phyloP scores from a whole-genome alignment of 2,329 filamentous ascomycete genomes.

The Diaporthe capsici region DNA sequence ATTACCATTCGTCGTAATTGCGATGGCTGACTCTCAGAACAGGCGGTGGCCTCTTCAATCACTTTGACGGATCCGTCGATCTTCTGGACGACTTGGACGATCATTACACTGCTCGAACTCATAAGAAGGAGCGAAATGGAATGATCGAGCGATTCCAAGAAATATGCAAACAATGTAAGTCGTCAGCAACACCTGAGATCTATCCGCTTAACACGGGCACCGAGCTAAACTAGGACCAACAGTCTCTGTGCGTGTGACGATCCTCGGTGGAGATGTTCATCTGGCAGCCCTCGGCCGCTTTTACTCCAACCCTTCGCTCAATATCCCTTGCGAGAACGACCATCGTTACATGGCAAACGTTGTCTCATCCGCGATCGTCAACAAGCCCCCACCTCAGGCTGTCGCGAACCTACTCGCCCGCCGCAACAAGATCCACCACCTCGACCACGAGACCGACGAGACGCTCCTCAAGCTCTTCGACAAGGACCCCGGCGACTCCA shows the following conservation, averaged over 20 bases:
- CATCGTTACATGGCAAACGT: constrained; percentile 97
- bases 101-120: constrained; percentile 92
- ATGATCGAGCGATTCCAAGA: constrained; percentile 87
- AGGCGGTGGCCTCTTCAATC: constrained; percentile 89
- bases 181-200: too few relatives aligned
- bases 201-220: fast-evolving
- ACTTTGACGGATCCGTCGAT: constrained; percentile 94
- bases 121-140: constrained; percentile 88
- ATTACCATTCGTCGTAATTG: neutral
- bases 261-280: constrained; percentile 94
- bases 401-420: constrained; percentile 93
- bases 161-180: constrained; percentile 78
- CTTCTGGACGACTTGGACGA: constrained; percentile 94
- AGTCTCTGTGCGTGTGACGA: constrained; percentile 88
- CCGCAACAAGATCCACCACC: constrained; percentile 85
- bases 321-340: constrained; percentile 84
- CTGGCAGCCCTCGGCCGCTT: constrained; percentile 93
- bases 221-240: neutral
- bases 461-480: constrained; percentile 94
- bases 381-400: constrained; percentile 88
- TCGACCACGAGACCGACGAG: constrained; percentile 84
- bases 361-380: constrained; percentile 94
- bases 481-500: constrained; percentile 84
- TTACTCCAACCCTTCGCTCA: constrained; percentile 88
- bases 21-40: constrained; percentile 38